Base-by-base conservation (phyloP, 768 basidiomycete genomes). In the Calocybe gangraenosa region DNA sequence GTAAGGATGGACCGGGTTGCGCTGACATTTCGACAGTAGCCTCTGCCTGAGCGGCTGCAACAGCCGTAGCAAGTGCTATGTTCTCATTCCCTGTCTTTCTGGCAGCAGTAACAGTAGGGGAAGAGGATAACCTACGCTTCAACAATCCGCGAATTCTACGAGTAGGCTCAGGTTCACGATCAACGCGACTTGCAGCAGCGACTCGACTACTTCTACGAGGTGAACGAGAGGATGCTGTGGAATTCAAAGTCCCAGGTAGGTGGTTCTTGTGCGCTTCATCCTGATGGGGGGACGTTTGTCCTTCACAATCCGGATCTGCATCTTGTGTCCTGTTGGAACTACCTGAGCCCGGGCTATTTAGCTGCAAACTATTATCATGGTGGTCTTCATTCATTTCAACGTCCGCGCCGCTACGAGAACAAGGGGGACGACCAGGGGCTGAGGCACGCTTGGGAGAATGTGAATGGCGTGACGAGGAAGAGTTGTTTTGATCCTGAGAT, bases 141-240 rank as follows among this genome's bases (percentile, higher is more conserved):
- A 40, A 35, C 20, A 48, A 39, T 31, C 48, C 37, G 22, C 53
- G 46, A n/a, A 47, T 55, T 39, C 45, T 52, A n/a, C 39, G 44
- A 13, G 32, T 32, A 42, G 46, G 40, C 25, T 50, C 49, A 36
- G 22, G 2, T 20, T 25, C 39, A 23, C 14, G 30, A 13, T 34
- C 46, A n/a, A 18, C 17, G 7, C 43, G 46, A 28, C 44, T 37
- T 11, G 33, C 45, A 35, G 38, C 40, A 17, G 30, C 23, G 2
- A 38, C 15, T 36, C 47, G 40, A 25, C 25, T 44, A 41, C 51
- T 51, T 44, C 56, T 45, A 33, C 56, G 54, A 9, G 44, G 45
- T 40, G 45, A 31, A 21, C 52, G 51, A 7, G 42, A 45, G 5
- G 11, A 28, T 5, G 11, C 11, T 28, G n/a, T n/a, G n/a, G n/a